Percentiles rank a stretch among this genome's conserved stretches.
These are phyloP conservation scores for Parietaria judaica DNA, from an alignment of 306 rosid genomes.

Conservation along the genomic window DNA sequence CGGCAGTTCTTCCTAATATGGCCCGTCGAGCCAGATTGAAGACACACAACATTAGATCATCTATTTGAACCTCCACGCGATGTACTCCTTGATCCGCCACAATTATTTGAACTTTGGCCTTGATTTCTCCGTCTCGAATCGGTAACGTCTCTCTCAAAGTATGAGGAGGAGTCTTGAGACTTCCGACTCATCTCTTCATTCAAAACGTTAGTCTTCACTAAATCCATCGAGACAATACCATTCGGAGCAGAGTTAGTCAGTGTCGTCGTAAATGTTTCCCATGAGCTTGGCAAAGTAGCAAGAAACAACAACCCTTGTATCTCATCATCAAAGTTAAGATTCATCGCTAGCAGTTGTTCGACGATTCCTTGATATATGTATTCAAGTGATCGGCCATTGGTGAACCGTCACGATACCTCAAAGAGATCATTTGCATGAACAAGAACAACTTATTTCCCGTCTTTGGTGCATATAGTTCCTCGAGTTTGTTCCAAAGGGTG, in stretches of 20 bases:
- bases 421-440: background rate
- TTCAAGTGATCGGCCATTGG: background rate
- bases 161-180: background rate
- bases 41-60: background rate
- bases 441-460: background rate
- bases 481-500: background rate
- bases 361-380: slow-evolving; percentile 6
- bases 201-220: background rate
- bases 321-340: background rate
- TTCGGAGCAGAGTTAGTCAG: background rate
- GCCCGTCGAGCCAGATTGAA: background rate
- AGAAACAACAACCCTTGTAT: slow-evolving; percentile 3
- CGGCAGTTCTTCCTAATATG: background rate
- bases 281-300: background rate
- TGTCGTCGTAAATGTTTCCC: background rate
- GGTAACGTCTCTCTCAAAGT: background rate
- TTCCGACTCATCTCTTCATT: background rate
- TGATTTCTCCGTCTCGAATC: background rate
- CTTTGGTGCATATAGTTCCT: background rate
- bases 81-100: background rate
- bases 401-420: background rate
- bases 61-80: background rate
- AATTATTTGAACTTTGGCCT: background rate
- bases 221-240: background rate
- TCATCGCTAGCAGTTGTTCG: background rate